These are phyloP conservation scores for Trichoderma sp. DNA, from an alignment of 2,329 filamentous ascomycete genomes.

Conservation along the genomic window DNA sequence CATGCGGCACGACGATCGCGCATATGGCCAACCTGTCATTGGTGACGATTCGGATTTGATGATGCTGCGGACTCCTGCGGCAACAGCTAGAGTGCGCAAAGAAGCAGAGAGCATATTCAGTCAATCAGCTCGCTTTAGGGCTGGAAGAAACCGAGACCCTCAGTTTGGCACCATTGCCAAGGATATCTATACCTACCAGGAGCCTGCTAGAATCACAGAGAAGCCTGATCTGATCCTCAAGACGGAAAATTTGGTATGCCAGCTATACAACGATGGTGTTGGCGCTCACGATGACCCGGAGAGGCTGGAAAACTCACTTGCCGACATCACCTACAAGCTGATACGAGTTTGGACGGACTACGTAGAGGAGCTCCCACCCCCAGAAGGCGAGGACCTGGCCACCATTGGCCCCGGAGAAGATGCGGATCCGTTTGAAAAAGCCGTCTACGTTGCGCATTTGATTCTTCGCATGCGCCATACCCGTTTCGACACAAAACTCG, in stretches of 20 bases:
- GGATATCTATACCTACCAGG: constrained; percentile 60
- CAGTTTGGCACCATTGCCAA: constrained; percentile 72
- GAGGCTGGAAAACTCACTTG: constrained; percentile 57
- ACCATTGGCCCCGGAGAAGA: constrained; percentile 66
- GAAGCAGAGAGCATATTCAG: constrained; percentile 60
- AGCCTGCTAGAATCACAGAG: constrained; percentile 65
- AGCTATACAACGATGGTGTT: constrained; percentile 64
- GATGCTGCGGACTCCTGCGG: constrained; percentile 57
- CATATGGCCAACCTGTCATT: constrained; percentile 42
- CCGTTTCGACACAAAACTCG: constrained; percentile 43
- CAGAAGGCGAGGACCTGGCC: constrained; percentile 55
- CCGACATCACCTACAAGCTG: constrained; percentile 54
- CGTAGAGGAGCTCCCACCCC: constrained; percentile 49
- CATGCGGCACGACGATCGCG: constrained; percentile 46
- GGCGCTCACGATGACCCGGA: constrained; percentile 57
- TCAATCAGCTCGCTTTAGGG: constrained; percentile 50
- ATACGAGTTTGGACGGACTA: constrained; percentile 59
- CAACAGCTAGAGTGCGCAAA: constrained; percentile 52
- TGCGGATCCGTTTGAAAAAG: constrained; percentile 69
- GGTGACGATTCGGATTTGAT: constrained; percentile 54
- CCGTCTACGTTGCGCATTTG: constrained; percentile 74
- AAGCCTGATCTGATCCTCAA: constrained; percentile 69
- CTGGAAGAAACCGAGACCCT: constrained; percentile 54
- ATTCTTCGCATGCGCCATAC: constrained; percentile 78
- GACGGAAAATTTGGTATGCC: constrained; percentile 70